A percentile compares a stretch with the other conserved stretches of the same genome.
phyloP scores from a whole-genome alignment of 2,329 filamentous ascomycete genomes.

The Epichloe festucae region DNA sequence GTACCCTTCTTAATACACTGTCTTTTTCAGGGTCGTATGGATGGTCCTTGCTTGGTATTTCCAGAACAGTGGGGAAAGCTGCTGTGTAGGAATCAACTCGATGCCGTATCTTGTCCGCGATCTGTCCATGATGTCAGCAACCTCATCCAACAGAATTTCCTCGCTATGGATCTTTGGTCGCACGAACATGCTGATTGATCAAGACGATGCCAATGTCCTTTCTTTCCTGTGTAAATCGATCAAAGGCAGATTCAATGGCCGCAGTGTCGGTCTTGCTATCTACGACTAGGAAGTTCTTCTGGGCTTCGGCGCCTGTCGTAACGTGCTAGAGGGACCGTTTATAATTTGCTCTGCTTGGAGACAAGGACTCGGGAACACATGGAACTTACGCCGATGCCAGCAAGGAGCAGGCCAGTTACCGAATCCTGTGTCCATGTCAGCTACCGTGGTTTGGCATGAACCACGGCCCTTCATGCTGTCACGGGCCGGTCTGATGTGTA shows the following conservation, averaged over 20 bases:
- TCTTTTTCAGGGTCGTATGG: conserved; percentile 99
- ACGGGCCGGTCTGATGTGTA: neutral
- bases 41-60: conserved; percentile 98
- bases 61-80: conserved; percentile 88
- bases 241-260: conserved; percentile 80
- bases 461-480: neutral
- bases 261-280: conserved; percentile 84
- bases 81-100: conserved; percentile 84
- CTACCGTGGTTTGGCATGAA: conserved; percentile 3
- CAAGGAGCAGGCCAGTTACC: conserved; percentile 87
- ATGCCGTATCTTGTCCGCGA: conserved; percentile 87
- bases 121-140: conserved; percentile 33
- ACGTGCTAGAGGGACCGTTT: conserved; percentile 53
- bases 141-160: neutral
- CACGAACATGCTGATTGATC: conserved; percentile 88
- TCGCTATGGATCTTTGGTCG: neutral
- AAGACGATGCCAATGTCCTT: conserved; percentile 95
- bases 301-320: conserved; percentile 70
- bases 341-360: neutral
- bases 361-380: neutral
- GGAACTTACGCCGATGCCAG: conserved; percentile 71
- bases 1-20: conserved; percentile 82
- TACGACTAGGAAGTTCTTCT: conserved; percentile 97
- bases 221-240: conserved; percentile 73
- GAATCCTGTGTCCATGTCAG: conserved; percentile 56